phyloP scores from a whole-genome alignment of 306 rosid genomes.

The Cucurbita pepo region DNA sequence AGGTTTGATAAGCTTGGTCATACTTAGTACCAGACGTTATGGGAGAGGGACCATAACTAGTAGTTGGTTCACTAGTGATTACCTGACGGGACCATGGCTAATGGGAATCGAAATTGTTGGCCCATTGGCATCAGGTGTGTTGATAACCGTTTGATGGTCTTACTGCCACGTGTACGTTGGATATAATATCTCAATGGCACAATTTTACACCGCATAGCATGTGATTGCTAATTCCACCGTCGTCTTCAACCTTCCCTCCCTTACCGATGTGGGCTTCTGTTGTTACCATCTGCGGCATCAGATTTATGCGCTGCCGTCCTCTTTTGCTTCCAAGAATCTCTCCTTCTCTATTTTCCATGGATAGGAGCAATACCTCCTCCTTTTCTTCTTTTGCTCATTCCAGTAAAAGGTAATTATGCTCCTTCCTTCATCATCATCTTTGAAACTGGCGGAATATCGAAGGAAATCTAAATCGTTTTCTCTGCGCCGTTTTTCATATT shows the following conservation, averaged over 20 bases:
- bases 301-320: constrained; percentile 24
- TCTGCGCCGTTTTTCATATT: not conserved
- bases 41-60: too few relatives aligned
- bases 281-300: constrained; percentile 5
- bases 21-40: too few relatives aligned
- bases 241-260: not conserved
- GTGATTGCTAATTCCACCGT: not conserved
- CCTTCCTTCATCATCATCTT: not conserved
- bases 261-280: constrained; percentile 22
- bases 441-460: not conserved
- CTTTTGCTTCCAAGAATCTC: constrained; percentile 23
- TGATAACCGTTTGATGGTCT: not conserved
- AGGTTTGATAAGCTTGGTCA: too few relatives aligned
- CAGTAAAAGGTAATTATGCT: constrained; percentile 17
- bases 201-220: not conserved
- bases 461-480: not conserved
- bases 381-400: constrained; percentile 29
- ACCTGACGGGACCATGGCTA: too few relatives aligned
- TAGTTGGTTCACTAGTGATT: too few relatives aligned
- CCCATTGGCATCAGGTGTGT: not conserved
- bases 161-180: not conserved
- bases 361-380: constrained; percentile 15
- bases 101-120: not conserved
- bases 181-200: not conserved
- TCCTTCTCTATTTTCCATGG: constrained; percentile 19